These are phyloP conservation scores for Lasiodiplodia sp. DNA, from an alignment of 2,329 filamentous ascomycete genomes.

Conservation along the genomic window DNA sequence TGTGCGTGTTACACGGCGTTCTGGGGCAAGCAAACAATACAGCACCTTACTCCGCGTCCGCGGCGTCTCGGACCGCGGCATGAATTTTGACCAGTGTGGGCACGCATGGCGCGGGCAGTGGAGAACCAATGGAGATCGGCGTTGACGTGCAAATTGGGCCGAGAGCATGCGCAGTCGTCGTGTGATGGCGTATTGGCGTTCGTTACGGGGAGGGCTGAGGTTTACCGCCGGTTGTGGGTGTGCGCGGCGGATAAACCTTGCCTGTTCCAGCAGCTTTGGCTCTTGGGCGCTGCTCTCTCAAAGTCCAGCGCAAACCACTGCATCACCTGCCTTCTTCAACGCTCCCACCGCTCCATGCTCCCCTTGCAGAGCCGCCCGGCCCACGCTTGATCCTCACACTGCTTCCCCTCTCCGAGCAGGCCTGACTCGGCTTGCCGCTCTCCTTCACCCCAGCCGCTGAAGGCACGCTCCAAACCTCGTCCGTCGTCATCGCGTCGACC, in stretches of 20 bases:
- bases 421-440: constrained; percentile 11
- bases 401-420: constrained; percentile 17
- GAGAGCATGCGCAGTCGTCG: background rate
- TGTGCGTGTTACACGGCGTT: background rate
- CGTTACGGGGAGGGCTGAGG: constrained; percentile 2
- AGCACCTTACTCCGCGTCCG: background rate
- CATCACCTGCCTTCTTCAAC: constrained; percentile 18
- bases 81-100: constrained; percentile 17
- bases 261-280: constrained; percentile 16
- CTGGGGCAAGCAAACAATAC: background rate
- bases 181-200: constrained; percentile 2
- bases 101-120: background rate
- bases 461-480: constrained; percentile 16
- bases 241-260: constrained; percentile 1
- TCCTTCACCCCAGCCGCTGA: constrained; percentile 9
- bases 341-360: constrained; percentile 21
- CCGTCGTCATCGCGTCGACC: constrained; percentile 30
- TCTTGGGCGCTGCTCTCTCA: constrained; percentile 21
- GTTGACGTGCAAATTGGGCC: background rate
- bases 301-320: constrained; percentile 25
- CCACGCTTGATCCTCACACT: constrained; percentile 24
- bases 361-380: constrained; percentile 20
- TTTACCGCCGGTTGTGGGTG: constrained; percentile 8
- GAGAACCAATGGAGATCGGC: constrained; percentile 1
- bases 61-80: background rate